Percentiles rank a stretch among this genome's conserved stretches.
Evolutionary conservation across 2,329 filamentous ascomycete species (phyloP).

Genomic region (Fusarium sulawesiense): DNA sequence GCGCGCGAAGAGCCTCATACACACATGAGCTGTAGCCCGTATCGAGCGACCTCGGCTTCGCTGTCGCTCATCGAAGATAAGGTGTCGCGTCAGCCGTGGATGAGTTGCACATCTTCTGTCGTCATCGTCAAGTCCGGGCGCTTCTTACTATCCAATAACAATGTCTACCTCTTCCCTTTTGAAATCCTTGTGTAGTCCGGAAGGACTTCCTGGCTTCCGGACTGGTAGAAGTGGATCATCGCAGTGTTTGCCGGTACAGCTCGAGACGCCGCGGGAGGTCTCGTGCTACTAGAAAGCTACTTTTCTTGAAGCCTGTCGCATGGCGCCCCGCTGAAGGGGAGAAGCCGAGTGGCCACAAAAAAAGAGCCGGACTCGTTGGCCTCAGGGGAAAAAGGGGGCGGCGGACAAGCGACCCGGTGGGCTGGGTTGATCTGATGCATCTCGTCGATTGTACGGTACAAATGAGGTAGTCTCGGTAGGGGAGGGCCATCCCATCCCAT

Average conservation of each 20-base stretch:
- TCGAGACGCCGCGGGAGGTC: conserved; percentile 29
- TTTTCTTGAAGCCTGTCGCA: conserved; percentile 42
- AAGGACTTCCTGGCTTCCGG: conserved; percentile 45
- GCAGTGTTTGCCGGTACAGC: conserved; percentile 40
- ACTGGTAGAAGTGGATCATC: conserved; percentile 33
- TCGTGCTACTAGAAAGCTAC: conserved; percentile 42
- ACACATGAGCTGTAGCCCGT: conserved; percentile 7
- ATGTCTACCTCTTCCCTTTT: conserved; percentile 18
- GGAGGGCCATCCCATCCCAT: conserved; percentile 15
- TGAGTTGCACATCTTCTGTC: conserved; percentile 41
- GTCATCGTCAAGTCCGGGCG: conserved; percentile 41
- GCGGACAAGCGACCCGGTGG: conserved; percentile 46
- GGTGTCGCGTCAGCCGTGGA: conserved; percentile 42
- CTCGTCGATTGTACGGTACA: conserved; percentile 35
- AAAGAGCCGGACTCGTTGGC: conserved; percentile 33
- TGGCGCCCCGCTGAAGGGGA: conserved; percentile 47
- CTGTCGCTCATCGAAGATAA: conserved; percentile 22
- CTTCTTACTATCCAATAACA: conserved; percentile 38
- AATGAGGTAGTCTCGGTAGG: conserved; percentile 37
- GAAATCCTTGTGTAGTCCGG: conserved; percentile 37
- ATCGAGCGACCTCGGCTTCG: conserved; percentile 28
- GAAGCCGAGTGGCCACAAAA: conserved; percentile 44
- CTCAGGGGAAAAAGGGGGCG: conserved; percentile 47
- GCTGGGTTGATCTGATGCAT: conserved; percentile 49
- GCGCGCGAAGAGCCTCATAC: background rate